phyloP scores from a whole-genome alignment of 345 rosid species.

The Linum lewisii region DNA sequence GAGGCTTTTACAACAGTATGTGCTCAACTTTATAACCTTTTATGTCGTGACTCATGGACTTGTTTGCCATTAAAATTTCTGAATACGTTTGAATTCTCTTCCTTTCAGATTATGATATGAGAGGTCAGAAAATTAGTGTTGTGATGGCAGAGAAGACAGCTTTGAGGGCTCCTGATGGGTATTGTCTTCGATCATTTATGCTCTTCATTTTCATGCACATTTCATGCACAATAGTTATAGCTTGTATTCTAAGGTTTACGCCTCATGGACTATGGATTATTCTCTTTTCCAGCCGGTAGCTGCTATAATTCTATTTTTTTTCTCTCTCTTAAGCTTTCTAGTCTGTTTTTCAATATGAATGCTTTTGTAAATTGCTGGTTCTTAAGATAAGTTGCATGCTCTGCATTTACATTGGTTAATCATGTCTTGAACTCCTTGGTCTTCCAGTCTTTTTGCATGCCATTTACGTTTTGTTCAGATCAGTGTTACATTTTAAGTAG shows the following conservation, averaged over 20 bases:
- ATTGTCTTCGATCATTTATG: constrained; percentile 10
- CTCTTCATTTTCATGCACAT: background rate
- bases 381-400: background rate
- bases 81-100: background rate
- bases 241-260: background rate
- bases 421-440: too few relatives aligned
- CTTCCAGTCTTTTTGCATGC: too few relatives aligned
- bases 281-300: background rate
- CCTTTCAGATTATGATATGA: constrained; percentile 63
- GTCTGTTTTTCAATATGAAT: too few relatives aligned
- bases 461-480: too few relatives aligned
- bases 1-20: constrained; percentile 76
- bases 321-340: background rate
- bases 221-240: constrained; percentile 2
- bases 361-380: too few relatives aligned
- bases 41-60: background rate
- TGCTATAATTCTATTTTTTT: background rate
- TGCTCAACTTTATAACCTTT: background rate
- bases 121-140: constrained; percentile 75
- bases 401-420: background rate
- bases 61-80: background rate
- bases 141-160: constrained; percentile 94
- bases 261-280: background rate
- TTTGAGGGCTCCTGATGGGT: constrained; percentile 60
- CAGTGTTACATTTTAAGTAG: too few relatives aligned